Conservation (phyloP, 495 filamentous ascomycete genomes). For the Annulohypoxylon maeteangense region DNA sequence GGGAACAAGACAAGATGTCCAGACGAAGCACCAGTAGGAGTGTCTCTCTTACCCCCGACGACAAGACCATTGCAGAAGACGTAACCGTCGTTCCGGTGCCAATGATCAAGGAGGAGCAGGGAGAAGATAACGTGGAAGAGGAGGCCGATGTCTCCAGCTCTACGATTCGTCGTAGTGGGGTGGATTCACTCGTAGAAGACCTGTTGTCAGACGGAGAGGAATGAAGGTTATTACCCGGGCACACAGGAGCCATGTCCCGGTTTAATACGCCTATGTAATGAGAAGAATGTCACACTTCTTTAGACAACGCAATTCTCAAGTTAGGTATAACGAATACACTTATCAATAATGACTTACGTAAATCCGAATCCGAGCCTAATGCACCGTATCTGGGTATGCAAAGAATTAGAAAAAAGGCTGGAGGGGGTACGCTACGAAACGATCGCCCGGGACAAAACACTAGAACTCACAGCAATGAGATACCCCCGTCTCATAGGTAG, state of each 20-base stretch:
- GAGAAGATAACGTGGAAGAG: constrained; percentile 46
- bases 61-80: constrained; percentile 44
- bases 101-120: constrained; percentile 52
- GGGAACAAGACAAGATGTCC: constrained; percentile 50
- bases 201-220: constrained; percentile 59
- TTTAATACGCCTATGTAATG: constrained; percentile 27
- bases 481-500: too few species aligned
- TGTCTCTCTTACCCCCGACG: constrained; percentile 45
- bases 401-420: too few species aligned
- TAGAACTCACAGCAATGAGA: too few species aligned
- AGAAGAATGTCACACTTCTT: constrained; percentile 21
- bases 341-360: not conserved
- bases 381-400: too few species aligned
- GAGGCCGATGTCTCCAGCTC: constrained; percentile 32
- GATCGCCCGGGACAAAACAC: too few species aligned
- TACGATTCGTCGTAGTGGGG: constrained; percentile 33
- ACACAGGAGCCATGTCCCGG: constrained; percentile 9
- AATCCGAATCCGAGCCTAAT: not conserved
- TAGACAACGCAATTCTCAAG: not conserved
- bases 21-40: constrained; percentile 53
- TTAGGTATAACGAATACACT: not conserved
- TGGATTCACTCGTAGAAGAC: constrained; percentile 53
- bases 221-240: constrained; percentile 20
- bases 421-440: too few species aligned
- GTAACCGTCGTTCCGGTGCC: constrained; percentile 45